These are phyloP conservation scores for Pseudoneurospora amorphoporcata DNA, from an alignment of 495 filamentous ascomycete genomes.

Conservation along the genomic window DNA sequence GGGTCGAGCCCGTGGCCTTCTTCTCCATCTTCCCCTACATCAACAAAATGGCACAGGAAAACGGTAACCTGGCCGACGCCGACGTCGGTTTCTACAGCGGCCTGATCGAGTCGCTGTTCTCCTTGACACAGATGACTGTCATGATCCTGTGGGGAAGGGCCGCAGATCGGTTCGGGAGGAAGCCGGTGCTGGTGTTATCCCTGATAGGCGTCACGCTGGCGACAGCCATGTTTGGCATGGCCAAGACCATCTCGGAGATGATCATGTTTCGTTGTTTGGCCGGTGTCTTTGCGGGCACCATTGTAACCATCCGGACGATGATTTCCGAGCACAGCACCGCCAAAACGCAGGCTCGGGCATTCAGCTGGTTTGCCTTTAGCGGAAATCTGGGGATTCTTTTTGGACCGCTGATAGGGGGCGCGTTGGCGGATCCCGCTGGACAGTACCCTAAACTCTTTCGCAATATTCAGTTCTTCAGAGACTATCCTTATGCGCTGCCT, in stretches of 20 bases:
- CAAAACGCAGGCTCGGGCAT: slow-evolving; percentile 55
- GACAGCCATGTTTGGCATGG: slow-evolving; percentile 52
- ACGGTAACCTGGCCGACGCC: slow-evolving; percentile 41
- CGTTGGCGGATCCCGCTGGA: slow-evolving; percentile 47
- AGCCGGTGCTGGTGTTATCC: slow-evolving; percentile 54
- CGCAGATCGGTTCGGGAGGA: slow-evolving; percentile 56
- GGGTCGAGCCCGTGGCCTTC: slow-evolving; percentile 66
- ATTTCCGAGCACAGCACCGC: slow-evolving; percentile 57
- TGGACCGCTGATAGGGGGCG: slow-evolving; percentile 55
- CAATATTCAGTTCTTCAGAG: slow-evolving; percentile 41
- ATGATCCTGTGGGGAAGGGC: slow-evolving; percentile 51
- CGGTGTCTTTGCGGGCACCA: slow-evolving; percentile 57
- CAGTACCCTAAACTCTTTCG: slow-evolving; percentile 49
- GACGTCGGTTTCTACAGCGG: slow-evolving; percentile 66
- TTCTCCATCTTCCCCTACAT: slow-evolving; percentile 70
- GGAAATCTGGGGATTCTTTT: slow-evolving; percentile 61
- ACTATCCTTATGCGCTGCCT: slow-evolving; percentile 56
- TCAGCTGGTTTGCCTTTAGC: slow-evolving; percentile 61
- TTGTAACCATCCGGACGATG: slow-evolving; percentile 63
- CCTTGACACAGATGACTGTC: slow-evolving; percentile 51
- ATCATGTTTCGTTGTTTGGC: slow-evolving; percentile 53
- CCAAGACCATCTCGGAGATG: slow-evolving; percentile 54
- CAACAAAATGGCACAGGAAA: slow-evolving; percentile 56
- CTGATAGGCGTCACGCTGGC: slow-evolving; percentile 47
- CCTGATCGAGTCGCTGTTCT: slow-evolving; percentile 63